phyloP scores from a whole-genome alignment of 148 eudicot genomes.

The Amaranthus palmeri region DNA sequence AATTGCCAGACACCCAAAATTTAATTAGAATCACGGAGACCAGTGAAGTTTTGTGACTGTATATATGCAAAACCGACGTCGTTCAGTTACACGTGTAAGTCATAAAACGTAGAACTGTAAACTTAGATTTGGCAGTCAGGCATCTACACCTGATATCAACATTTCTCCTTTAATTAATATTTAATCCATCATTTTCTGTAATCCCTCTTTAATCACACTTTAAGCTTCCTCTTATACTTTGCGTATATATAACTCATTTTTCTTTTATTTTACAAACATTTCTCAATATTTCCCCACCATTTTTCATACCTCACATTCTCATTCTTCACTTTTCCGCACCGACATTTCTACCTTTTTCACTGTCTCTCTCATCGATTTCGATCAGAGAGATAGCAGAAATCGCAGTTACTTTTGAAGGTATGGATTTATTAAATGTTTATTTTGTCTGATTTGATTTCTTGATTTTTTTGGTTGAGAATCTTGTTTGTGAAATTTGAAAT shows the following conservation, averaged over 20 bases:
- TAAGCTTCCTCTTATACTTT: slow-evolving; percentile 3
- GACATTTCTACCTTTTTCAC: not conserved
- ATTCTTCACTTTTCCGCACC: no score
- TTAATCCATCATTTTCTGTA: not conserved
- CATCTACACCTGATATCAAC: no score
- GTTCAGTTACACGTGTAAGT: no score
- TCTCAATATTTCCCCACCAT: not conserved
- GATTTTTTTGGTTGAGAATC: not conserved
- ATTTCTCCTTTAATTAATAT: no score
- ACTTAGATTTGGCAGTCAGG: no score
- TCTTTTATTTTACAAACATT: not conserved
- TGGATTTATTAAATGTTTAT: not conserved
- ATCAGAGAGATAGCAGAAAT: not conserved
- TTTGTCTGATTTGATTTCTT: not conserved
- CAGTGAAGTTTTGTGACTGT: no score
- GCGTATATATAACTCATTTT: slow-evolving; percentile 8
- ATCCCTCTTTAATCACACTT: slow-evolving; percentile 5
- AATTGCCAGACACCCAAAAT: no score
- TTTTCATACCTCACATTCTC: not conserved
- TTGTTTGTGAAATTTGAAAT: not conserved
- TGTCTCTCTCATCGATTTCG: not conserved
- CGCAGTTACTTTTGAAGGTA: not conserved
- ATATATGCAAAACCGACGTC: no score
- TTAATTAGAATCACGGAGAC: no score
- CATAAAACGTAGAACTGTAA: no score